phyloP scores from a whole-genome alignment of 805 yeast species.

The Candida hispaniensis region DNA sequence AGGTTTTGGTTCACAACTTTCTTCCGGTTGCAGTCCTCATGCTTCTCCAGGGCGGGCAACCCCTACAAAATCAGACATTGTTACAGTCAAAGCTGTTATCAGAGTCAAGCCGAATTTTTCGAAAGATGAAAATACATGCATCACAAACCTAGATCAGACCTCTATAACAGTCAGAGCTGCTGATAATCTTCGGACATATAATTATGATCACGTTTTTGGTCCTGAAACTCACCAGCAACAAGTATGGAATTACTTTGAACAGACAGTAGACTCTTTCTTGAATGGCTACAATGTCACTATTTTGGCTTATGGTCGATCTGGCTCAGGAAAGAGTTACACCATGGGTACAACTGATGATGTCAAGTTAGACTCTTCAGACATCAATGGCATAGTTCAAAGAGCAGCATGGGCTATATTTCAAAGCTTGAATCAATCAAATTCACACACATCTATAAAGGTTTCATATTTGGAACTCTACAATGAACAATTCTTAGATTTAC shows the following conservation, averaged over 20 bases:
- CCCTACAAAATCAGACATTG: background rate
- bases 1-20: too few relatives aligned
- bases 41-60: too few relatives aligned
- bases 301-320: conserved; percentile 30
- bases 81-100: conserved; percentile 9
- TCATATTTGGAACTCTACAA: conserved; percentile 58
- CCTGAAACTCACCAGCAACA: conserved; percentile 20
- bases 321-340: conserved; percentile 31
- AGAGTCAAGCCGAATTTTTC: conserved; percentile 7
- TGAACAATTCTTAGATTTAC: conserved; percentile 39
- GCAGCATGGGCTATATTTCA: conserved; percentile 18
- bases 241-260: conserved; percentile 17
- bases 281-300: conserved; percentile 24
- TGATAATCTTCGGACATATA: conserved; percentile 15
- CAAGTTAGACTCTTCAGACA: conserved; percentile 26
- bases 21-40: too few relatives aligned
- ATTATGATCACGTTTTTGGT: conserved; percentile 21
- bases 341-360: conserved; percentile 32
- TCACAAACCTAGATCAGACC: conserved; percentile 1
- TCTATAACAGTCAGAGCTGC: conserved; percentile 9
- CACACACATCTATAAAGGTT: conserved; percentile 24
- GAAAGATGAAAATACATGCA: conserved; percentile 1
- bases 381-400: conserved; percentile 56
- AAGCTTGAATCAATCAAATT: conserved; percentile 1
- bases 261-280: conserved; percentile 16